phyloP scores from a whole-genome alignment of 2,329 filamentous ascomycete genomes.

The Hymenotorrendiella dingleyae region DNA sequence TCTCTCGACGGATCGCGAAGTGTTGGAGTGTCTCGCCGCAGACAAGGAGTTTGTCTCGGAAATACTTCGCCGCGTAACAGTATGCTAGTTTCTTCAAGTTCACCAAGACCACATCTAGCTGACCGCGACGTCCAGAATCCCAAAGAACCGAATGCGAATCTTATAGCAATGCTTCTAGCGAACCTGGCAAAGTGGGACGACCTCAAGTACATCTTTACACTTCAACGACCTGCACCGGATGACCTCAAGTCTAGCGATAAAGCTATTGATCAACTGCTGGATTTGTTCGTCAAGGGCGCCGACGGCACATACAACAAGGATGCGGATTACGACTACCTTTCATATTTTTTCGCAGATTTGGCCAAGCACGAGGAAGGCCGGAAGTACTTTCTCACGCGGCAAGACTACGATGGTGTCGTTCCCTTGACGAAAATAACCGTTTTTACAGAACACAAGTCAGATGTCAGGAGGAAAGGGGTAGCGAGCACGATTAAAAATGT shows the following conservation, averaged over 20 bases:
- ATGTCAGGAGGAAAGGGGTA: slow-evolving; percentile 85
- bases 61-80: slow-evolving; percentile 66
- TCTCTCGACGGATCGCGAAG: slow-evolving; percentile 67
- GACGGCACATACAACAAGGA: slow-evolving; percentile 76
- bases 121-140: slow-evolving; percentile 45
- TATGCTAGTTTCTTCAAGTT: slow-evolving; percentile 51
- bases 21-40: slow-evolving; percentile 65
- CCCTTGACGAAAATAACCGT: slow-evolving; percentile 88
- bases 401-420: slow-evolving; percentile 76
- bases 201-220: slow-evolving; percentile 60
- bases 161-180: slow-evolving; percentile 85
- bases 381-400: slow-evolving; percentile 65
- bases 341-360: slow-evolving; percentile 90
- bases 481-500: slow-evolving; percentile 93
- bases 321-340: slow-evolving; percentile 86
- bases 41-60: slow-evolving; percentile 78
- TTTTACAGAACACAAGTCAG: slow-evolving; percentile 84
- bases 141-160: slow-evolving; percentile 75
- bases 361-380: slow-evolving; percentile 73
- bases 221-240: slow-evolving; percentile 63
- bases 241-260: slow-evolving; percentile 65
- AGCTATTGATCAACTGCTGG: slow-evolving; percentile 85
- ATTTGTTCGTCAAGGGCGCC: slow-evolving; percentile 91
- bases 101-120: not conserved
- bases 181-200: slow-evolving; percentile 80